phyloP scores from a whole-genome alignment of 2,329 filamentous ascomycete species.

The Thelonectria blattea region DNA sequence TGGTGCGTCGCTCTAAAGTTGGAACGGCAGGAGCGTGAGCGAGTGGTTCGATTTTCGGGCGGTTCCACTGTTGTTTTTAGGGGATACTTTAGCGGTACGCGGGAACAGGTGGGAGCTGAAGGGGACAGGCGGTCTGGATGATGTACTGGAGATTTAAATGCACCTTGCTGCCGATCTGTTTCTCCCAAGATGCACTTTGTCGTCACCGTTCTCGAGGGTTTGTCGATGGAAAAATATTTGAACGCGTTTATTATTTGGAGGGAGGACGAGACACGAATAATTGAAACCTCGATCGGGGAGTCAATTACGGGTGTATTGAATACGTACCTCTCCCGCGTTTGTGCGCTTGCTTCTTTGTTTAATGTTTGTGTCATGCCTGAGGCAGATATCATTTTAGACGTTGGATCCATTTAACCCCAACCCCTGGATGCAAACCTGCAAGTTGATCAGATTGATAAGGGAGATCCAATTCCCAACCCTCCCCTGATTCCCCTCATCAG shows the following conservation, averaged over 20 bases:
- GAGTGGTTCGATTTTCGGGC: conserved; percentile 37
- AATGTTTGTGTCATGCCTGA: conserved; percentile 1
- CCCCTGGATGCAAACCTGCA: conserved; percentile 35
- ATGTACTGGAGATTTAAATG: conserved; percentile 2
- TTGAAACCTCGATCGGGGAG: too few species aligned
- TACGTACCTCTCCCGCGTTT: neutral
- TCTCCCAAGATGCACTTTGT: neutral
- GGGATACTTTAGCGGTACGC: conserved; percentile 2
- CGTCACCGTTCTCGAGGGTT: neutral
- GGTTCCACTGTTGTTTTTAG: conserved; percentile 30
- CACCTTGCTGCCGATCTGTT: conserved; percentile 3
- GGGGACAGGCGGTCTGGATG: neutral
- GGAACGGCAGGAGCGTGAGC: conserved; percentile 7
- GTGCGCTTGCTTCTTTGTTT: neutral
- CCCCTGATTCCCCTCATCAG: neutral
- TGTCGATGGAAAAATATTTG: neutral
- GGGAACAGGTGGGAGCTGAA: neutral
- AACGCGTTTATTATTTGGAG: neutral
- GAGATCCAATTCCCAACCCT: conserved; percentile 23
- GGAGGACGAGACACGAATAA: neutral
- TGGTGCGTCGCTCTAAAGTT: conserved; percentile 10
- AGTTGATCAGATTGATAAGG: conserved; percentile 40
- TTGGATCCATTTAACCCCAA: conserved; percentile 9
- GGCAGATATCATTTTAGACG: conserved; percentile 6
- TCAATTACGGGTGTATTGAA: neutral